Percentiles rank a stretch among this genome's conserved stretches.
These are phyloP conservation scores for Cutaneotrichosporon arboriforme DNA, from an alignment of 1,284 basidiomycete species.

Conservation along the genomic window DNA sequence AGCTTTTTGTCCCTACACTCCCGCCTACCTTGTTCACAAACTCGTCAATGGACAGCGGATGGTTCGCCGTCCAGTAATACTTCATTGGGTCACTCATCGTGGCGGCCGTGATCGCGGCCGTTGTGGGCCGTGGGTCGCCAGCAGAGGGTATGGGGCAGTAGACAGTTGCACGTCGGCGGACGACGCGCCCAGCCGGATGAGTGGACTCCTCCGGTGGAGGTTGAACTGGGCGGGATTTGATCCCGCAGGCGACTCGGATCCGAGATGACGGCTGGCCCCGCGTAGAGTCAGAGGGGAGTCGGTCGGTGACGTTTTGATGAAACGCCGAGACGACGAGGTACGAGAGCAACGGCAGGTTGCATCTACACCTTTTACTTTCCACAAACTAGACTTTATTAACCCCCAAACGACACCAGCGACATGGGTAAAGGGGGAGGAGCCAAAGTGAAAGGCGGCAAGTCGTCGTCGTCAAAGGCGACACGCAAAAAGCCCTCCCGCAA, in stretches of 20 bases:
- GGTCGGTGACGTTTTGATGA: neutral
- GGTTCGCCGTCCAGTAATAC: conserved; percentile 22
- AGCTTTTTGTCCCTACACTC: neutral
- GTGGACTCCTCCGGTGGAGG: conserved; percentile 13
- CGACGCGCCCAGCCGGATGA: neutral
- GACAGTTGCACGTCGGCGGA: neutral
- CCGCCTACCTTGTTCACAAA: conserved; percentile 25
- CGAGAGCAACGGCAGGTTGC: neutral
- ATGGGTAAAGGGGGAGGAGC: conserved; percentile 9
- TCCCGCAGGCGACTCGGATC: conserved; percentile 4
- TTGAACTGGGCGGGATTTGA: neutral
- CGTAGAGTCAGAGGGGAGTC: neutral
- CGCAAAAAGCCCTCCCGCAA: conserved; percentile 60
- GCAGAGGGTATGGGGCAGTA: neutral
- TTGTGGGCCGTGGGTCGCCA: neutral
- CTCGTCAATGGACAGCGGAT: conserved; percentile 18
- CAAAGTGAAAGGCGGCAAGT: neutral
- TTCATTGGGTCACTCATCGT: neutral
- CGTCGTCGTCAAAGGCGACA: conserved; percentile 70
- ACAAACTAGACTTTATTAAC: no score
- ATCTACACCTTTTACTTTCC: no score
- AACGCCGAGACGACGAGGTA: neutral
- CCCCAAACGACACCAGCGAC: neutral
- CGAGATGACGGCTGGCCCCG: neutral
- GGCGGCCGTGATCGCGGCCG: neutral